Evolutionary conservation across 2,329 filamentous ascomycete species (phyloP), one percentile per base, ranked within the genome.

Genomic region (Sordariomycetes sp.): DNA sequence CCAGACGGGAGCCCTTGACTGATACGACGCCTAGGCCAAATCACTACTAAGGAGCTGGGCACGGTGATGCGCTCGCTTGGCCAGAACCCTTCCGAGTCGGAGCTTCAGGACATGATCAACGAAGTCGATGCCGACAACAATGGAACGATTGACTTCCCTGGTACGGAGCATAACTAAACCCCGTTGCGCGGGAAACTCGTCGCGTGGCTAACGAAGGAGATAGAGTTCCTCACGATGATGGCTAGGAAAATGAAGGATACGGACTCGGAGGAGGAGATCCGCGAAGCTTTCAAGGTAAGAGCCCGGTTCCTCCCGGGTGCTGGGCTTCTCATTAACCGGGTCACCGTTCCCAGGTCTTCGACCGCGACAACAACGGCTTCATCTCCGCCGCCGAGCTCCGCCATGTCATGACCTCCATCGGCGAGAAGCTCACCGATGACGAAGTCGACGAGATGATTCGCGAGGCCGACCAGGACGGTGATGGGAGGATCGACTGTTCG

Each of bases 391-490:
- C 89, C 58, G 89, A 94, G 76, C 80, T 94, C 68, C 88, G 89
- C 66, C 89, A 94, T 69, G 89, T 94, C 73, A 94, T 94, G 89
- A 93, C 89, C 62, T 93, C 89, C 55, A 94, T 94, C 67, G 89
- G 89, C 64, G 89, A 94, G 81, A 94, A 93, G 78, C 83, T 94
- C 71, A 93, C 89, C 58, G 89, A 94, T 69, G 89, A 93, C 65
- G 89, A 94, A 76, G 89, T 94, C 65, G 89, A 94, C 68, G 89
- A 94, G 81, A 94, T 94, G 89, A 94, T 94, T 71, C 86, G 89
- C 64, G 89, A 94, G 76, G 89, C 89, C 69, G 89, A 94, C 72
- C 89, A 94, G 77, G 89, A 94, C 65, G 89, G 89, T 64, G 89
- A 94, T 72, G 89, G 89, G 69, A 86, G 89, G 68, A 94, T 94